Conservation (phyloP, 2,329 filamentous ascomycete genomes). For the Pseudogymnoascus sp. region DNA sequence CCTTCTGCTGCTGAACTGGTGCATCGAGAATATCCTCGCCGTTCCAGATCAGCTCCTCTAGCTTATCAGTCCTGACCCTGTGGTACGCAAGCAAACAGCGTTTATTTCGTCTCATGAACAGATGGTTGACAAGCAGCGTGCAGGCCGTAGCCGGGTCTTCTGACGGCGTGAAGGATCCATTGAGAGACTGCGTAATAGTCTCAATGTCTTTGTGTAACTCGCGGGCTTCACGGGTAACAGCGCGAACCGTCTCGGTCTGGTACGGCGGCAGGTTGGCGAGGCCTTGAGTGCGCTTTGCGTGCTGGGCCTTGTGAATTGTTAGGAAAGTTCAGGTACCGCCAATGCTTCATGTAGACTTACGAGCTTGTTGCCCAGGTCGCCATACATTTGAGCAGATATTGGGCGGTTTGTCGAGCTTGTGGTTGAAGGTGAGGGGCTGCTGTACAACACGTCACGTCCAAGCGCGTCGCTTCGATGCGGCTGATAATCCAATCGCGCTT, state of each 20-base stretch:
- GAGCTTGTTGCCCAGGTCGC: conserved; percentile 63
- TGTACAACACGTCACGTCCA: conserved; percentile 6
- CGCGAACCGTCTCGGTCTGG: conserved; percentile 82
- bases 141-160: conserved; percentile 77
- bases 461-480: conserved; percentile 1
- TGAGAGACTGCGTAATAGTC: conserved; percentile 72
- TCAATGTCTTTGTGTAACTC: conserved; percentile 84
- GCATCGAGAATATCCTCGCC: conserved; percentile 75
- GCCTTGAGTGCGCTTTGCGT: conserved; percentile 90
- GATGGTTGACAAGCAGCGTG: conserved; percentile 83
- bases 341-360: conserved; percentile 33
- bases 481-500: background rate
- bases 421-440: background rate
- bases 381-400: conserved; percentile 49
- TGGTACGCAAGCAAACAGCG: conserved; percentile 93
- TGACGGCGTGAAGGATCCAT: conserved; percentile 79
- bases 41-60: conserved; percentile 90
- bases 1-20: conserved; percentile 48
- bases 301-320: conserved; percentile 60
- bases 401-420: background rate
- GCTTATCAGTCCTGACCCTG: conserved; percentile 77
- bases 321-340: conserved; percentile 8
- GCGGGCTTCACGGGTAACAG: conserved; percentile 82
- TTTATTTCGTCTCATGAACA: conserved; percentile 94
- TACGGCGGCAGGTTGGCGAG: conserved; percentile 83